Conservation (phyloP, 768 basidiomycete species). For the Kwoniella sp. region DNA sequence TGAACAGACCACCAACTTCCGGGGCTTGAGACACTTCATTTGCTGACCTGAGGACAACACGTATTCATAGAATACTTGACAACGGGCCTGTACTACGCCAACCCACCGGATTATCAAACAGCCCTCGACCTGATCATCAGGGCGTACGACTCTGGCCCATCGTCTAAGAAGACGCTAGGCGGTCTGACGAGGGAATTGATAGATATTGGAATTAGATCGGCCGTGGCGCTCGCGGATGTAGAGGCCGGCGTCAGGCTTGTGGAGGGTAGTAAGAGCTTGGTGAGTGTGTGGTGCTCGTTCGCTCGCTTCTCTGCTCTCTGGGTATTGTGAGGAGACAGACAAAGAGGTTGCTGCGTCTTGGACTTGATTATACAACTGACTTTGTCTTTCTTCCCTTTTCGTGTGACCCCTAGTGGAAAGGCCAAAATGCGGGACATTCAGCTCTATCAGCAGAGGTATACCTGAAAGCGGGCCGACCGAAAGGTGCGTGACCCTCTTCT, state of each 20-base stretch:
- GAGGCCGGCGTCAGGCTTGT: constrained; percentile 27
- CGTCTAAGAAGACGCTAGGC: constrained; percentile 17
- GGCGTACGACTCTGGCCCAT: constrained; percentile 13
- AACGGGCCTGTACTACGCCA: constrained; percentile 32
- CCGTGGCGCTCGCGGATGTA: constrained; percentile 20
- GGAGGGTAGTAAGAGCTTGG: constrained; percentile 15
- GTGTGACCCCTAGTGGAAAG: constrained; percentile 36
- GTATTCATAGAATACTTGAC: constrained; percentile 32
- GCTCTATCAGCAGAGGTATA: constrained; percentile 32
- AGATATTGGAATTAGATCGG: constrained; percentile 36
- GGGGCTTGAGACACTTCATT: too few relatives aligned
- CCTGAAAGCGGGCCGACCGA: constrained; percentile 16
- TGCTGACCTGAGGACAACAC: neutral
- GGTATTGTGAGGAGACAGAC: too few relatives aligned
- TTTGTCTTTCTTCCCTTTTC: constrained; percentile 1
- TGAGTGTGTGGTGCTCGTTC: constrained; percentile 11
- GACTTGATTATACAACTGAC: neutral
- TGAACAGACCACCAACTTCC: neutral
- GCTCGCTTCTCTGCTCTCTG: neutral
- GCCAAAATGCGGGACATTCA: constrained; percentile 29
- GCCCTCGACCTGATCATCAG: constrained; percentile 28
- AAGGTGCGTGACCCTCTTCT: constrained; percentile 24
- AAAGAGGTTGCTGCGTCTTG: too few relatives aligned
- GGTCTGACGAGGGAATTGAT: constrained; percentile 35
- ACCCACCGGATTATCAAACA: constrained; percentile 25